These are phyloP conservation scores for Hanseniaspora clermontiae DNA, from an alignment of 805 yeast species.

Conservation along the genomic window DNA sequence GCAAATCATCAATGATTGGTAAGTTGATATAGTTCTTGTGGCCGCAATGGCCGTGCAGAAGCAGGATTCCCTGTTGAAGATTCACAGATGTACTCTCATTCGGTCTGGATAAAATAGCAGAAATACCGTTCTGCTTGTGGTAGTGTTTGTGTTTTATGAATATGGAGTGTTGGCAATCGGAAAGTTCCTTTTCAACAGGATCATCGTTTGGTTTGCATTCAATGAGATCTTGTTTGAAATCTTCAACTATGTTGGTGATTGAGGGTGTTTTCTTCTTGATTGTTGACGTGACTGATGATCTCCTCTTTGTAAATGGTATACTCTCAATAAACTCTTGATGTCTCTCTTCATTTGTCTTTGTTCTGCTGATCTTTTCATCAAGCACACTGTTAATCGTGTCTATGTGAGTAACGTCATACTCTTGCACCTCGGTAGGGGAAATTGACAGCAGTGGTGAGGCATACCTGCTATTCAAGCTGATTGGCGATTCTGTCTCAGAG, in stretches of 20 bases:
- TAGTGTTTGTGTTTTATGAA: conserved; percentile 17
- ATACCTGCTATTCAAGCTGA: not conserved
- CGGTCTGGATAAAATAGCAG: conserved; percentile 30
- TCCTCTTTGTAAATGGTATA: not conserved
- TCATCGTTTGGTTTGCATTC: not conserved
- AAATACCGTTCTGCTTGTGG: conserved; percentile 25
- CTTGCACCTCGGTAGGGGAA: not conserved
- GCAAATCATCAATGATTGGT: conserved; percentile 42
- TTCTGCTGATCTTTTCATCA: not conserved
- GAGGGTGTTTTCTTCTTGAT: not conserved
- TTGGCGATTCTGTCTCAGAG: not conserved
- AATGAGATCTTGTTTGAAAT: not conserved
- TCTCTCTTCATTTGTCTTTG: not conserved
- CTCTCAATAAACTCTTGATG: not conserved
- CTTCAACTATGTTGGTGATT: not conserved
- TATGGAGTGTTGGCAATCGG: not conserved
- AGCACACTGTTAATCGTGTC: not conserved
- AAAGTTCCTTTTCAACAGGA: conserved; percentile 1
- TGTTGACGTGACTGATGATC: not conserved
- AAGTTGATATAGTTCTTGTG: conserved; percentile 73
- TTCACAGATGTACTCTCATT: conserved; percentile 17
- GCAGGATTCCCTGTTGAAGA: conserved; percentile 40
- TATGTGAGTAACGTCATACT: not conserved
- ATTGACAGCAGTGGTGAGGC: not conserved
- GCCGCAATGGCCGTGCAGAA: conserved; percentile 79